These are phyloP conservation scores for Candida parachauliodes DNA, from an alignment of 805 yeast species.

Conservation along the genomic window DNA sequence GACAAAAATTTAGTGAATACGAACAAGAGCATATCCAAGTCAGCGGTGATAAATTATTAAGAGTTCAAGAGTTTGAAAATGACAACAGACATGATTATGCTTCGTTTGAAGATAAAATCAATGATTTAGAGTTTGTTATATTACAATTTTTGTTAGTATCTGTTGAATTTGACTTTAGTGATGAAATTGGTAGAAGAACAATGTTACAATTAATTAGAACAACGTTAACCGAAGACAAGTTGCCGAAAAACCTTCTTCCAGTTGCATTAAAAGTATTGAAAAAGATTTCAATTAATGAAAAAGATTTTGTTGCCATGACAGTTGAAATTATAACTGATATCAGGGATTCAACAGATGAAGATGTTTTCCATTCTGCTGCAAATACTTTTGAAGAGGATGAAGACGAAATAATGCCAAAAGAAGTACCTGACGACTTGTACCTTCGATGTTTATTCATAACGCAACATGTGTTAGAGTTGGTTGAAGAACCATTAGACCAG, in stretches of 20 bases:
- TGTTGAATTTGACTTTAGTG: slow-evolving; percentile 75
- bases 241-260: slow-evolving; percentile 52
- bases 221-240: slow-evolving; percentile 53
- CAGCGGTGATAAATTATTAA: slow-evolving; percentile 11
- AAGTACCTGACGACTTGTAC: slow-evolving; percentile 43
- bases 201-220: slow-evolving; percentile 51
- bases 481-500: slow-evolving; percentile 59
- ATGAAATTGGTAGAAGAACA: slow-evolving; percentile 83
- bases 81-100: slow-evolving; percentile 20
- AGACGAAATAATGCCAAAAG: slow-evolving; percentile 23
- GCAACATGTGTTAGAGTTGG: slow-evolving; percentile 63
- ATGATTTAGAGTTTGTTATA: slow-evolving; percentile 67
- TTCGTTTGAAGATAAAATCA: slow-evolving; percentile 41
- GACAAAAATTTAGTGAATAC: slow-evolving; percentile 13
- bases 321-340: slow-evolving; percentile 85
- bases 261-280: slow-evolving; percentile 63
- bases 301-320: slow-evolving; percentile 79
- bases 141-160: slow-evolving; percentile 70
- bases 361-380: slow-evolving; percentile 47
- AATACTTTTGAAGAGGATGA: slow-evolving; percentile 26
- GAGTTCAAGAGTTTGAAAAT: slow-evolving; percentile 11
- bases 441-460: slow-evolving; percentile 66
- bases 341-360: slow-evolving; percentile 59
- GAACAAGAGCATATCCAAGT: slow-evolving; percentile 12
- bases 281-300: slow-evolving; percentile 70